Conservation (phyloP, 2,329 filamentous ascomycete species). For the Aaosphaeria arxii region DNA sequence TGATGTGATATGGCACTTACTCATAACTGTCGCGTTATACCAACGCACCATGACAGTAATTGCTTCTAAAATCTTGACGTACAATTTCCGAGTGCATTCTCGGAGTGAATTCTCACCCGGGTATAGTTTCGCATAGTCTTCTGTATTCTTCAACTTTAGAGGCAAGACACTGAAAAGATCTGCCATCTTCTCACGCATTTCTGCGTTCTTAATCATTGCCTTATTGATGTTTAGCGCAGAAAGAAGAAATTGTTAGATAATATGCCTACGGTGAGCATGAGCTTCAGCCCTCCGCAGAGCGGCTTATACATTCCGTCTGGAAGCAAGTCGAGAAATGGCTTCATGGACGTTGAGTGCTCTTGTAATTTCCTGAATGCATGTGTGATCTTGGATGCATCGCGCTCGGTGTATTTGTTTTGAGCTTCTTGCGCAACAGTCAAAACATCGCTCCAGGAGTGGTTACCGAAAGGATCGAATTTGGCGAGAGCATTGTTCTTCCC, state of each 20-base stretch:
- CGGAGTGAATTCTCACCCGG: background rate
- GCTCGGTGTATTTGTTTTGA: background rate
- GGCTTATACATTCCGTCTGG: conserved; percentile 5
- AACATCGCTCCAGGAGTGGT: conserved; percentile 1
- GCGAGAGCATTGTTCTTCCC: background rate
- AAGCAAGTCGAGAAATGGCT: conserved; percentile 2
- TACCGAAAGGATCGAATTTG: background rate
- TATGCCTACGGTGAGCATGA: conserved; percentile 2
- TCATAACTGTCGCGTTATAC: background rate
- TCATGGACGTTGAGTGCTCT: conserved; percentile 3
- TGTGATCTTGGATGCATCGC: background rate
- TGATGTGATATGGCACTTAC: background rate
- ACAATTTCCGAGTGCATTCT: background rate
- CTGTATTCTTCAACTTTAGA: background rate
- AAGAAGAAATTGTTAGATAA: background rate
- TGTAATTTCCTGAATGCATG: conserved; percentile 1
- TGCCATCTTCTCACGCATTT: conserved; percentile 4
- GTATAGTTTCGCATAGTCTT: conserved; percentile 3
- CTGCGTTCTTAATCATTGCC: conserved; percentile 3
- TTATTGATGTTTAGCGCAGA: background rate
- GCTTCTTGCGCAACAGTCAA: background rate
- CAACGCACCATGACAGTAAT: conserved; percentile 2
- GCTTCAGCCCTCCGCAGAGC: conserved; percentile 2
- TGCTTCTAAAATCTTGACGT: conserved; percentile 1
- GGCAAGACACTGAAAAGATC: conserved; percentile 2